Evolutionary conservation across 1,284 basidiomycete species (phyloP), one percentile per base, ranked within the genome.

Genomic region (Leccinum angustisporum): DNA sequence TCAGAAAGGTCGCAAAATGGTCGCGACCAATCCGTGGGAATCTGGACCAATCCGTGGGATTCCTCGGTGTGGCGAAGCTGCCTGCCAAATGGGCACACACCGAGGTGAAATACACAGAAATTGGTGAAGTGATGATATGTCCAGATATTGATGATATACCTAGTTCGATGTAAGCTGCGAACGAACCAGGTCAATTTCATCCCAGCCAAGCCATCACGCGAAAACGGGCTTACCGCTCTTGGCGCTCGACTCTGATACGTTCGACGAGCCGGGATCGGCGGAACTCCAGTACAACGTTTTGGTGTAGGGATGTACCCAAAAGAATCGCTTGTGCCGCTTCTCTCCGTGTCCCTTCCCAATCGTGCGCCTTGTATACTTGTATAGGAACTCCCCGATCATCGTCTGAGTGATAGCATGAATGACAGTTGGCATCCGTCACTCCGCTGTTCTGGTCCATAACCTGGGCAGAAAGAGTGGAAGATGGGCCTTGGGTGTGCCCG

Each of bases 241-340:
- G 38, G 95, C 94, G 72, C 89, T 96, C 16, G 94, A 94, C 78
- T 98, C 96, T 4, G 88, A 86, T 7, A 94, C 91, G 65, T 87
- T 88, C 40, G 86, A 86, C 43, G 92, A 92, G 36, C 94, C 95
- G 36, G 97, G 97, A 78, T 98, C 97, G 34, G 90, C 88, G 21
- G 21, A 21, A n/a, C n/a, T n/a, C n/a, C n/a, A n/a, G n/a, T n/a
- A n/a, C n/a, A n/a, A n/a, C n/a, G n/a, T n/a, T n/a, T n/a, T n/a
- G n/a, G n/a, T n/a, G n/a, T n/a, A n/a, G 21, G 97, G 97, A 77
- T 99, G 97, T 14, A 99, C 89, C 96, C 97, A 99, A 84, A 99
- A 98, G 88, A 97, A 99, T 51, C 97, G 85, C 74, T 87, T 90
- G 78, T 99, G 97, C 57, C 96, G 82, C 74, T 89, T 90, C 75